Conservation (phyloP, 345 rosid genomes). For the Syzygium aqueum region DNA sequence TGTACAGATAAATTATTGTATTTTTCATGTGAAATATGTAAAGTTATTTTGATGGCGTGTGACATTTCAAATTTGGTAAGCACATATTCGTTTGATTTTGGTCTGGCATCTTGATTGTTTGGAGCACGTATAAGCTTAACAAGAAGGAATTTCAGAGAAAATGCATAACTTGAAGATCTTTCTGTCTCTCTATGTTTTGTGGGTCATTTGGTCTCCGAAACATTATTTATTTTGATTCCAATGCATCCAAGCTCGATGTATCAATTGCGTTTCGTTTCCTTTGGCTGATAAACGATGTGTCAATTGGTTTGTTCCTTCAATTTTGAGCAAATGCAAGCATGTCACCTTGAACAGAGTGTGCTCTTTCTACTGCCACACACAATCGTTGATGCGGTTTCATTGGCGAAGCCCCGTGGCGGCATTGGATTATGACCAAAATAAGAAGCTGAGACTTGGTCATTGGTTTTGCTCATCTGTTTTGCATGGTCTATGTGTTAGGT, state of each 20-base stretch:
- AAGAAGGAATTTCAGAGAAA: background rate
- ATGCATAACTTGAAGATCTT: background rate
- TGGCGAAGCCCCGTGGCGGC: background rate
- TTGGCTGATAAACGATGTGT: background rate
- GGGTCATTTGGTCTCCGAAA: background rate
- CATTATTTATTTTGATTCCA: background rate
- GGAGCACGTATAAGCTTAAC: background rate
- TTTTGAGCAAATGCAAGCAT: background rate
- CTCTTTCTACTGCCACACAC: background rate
- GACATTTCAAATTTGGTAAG: background rate
- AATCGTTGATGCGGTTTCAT: background rate
- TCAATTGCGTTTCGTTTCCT: background rate
- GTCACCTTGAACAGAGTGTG: background rate
- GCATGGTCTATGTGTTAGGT: background rate
- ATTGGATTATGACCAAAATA: background rate
- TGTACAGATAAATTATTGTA: background rate
- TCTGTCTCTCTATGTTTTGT: background rate
- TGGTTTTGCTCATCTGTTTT: background rate
- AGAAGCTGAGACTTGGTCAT: background rate
- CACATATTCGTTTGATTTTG: background rate
- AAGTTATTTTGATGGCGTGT: background rate
- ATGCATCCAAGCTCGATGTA: background rate
- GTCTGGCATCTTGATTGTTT: background rate
- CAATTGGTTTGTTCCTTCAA: background rate
- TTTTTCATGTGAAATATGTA: background rate